Conservation (phyloP, 495 filamentous ascomycete genomes). For the Annulohypoxylon maeteangense region DNA sequence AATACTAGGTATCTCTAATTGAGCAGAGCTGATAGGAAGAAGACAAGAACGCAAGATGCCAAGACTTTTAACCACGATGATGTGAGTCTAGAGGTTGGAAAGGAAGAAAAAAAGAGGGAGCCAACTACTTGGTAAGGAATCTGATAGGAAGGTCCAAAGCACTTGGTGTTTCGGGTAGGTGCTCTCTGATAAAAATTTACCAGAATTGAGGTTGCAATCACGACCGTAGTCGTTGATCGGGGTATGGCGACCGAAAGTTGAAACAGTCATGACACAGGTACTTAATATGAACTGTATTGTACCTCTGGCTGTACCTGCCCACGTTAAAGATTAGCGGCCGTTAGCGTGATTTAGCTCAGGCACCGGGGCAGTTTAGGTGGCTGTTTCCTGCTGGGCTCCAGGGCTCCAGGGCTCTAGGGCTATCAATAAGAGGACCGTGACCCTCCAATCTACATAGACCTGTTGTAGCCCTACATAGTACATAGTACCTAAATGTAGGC, state of each 20-base stretch:
- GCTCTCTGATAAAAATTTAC: constrained; percentile 3
- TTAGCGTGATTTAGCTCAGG: constrained; percentile 5
- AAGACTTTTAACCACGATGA: constrained; percentile 23
- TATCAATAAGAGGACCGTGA: neutral
- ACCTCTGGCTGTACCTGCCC: neutral
- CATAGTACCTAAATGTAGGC: no score
- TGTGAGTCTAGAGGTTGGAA: neutral
- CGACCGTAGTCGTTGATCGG: constrained; percentile 21
- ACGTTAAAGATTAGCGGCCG: neutral
- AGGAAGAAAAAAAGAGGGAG: constrained; percentile 10
- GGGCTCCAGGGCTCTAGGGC: neutral
- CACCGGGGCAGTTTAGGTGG: neutral
- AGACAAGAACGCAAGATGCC: constrained; percentile 6
- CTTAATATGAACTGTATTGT: neutral
- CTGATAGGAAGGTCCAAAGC: constrained; percentile 23
- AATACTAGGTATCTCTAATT: constrained; percentile 5
- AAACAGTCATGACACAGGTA: constrained; percentile 41
- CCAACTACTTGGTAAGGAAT: constrained; percentile 15
- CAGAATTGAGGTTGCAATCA: neutral
- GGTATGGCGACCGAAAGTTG: constrained; percentile 32
- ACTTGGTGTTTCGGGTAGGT: constrained; percentile 26
- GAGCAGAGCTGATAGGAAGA: neutral
- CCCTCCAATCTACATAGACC: neutral
- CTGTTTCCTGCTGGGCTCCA: neutral
- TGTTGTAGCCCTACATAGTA: no score